Evolutionary conservation across 1,284 basidiomycete genomes (phyloP).

Genomic region (Trametes versicolor): DNA sequence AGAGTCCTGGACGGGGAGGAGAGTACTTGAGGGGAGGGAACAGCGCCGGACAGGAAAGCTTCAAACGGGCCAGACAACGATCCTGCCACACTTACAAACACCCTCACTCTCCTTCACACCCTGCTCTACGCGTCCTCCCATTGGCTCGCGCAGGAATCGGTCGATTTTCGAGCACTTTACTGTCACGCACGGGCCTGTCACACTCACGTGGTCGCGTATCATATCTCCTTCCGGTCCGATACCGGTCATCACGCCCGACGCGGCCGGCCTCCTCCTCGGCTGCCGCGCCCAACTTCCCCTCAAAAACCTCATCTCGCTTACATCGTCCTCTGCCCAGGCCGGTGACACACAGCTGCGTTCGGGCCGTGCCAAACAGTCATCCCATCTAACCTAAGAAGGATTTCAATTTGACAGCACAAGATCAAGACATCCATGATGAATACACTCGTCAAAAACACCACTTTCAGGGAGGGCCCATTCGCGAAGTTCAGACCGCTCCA

Average conservation of each 20-base stretch:
- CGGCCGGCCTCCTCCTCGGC: background rate
- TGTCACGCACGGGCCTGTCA: conserved; percentile 9
- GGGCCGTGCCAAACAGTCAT: too few relatives aligned
- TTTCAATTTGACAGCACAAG: too few relatives aligned
- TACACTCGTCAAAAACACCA: too few relatives aligned
- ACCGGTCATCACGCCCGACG: conserved; percentile 2
- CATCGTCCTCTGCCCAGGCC: background rate
- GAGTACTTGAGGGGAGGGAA: conserved; percentile 2
- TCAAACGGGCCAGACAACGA: background rate
- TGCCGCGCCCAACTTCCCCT: background rate
- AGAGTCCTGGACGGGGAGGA: conserved; percentile 2
- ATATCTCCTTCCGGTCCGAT: conserved; percentile 5
- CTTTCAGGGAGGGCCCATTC: too few relatives aligned
- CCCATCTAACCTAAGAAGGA: too few relatives aligned
- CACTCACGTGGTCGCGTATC: conserved; percentile 33
- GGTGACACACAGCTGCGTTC: too few relatives aligned
- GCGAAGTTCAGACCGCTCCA: too few relatives aligned
- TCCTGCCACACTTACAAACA: conserved; percentile 18
- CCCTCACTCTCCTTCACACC: conserved; percentile 20
- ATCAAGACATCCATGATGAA: too few relatives aligned
- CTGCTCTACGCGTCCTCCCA: conserved; percentile 24
- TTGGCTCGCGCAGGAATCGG: conserved; percentile 42
- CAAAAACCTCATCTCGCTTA: conserved; percentile 13
- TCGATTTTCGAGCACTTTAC: conserved; percentile 31
- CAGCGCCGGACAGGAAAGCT: background rate